Percentiles rank a stretch among this genome's conserved stretches.
Conservation (phyloP, 371 early-diverging fungal species). For the Mucor saturninus region DNA sequence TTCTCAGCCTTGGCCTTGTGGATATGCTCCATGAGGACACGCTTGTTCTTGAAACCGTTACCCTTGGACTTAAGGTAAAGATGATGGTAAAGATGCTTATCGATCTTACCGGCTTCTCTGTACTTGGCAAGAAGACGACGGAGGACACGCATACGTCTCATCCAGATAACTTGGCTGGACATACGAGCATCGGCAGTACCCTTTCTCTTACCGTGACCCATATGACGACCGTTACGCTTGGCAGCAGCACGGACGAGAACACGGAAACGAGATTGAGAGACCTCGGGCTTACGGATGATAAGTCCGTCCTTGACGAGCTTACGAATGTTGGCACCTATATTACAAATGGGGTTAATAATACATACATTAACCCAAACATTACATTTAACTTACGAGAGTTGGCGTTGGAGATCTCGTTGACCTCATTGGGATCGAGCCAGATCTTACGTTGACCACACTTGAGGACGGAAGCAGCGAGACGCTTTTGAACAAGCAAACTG, state of each 20-base stretch:
- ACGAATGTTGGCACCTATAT: constrained; percentile 81
- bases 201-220: constrained; percentile 97
- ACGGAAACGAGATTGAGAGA: constrained; percentile 95
- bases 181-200: constrained; percentile 99
- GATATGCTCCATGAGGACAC: constrained; percentile 99
- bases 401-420: constrained; percentile 94
- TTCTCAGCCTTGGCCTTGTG: constrained; percentile 99
- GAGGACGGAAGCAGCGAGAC: constrained; percentile 98
- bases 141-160: constrained; percentile 99
- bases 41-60: constrained; percentile 99
- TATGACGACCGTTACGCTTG: constrained; percentile 99
- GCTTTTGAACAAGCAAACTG: constrained; percentile 89
- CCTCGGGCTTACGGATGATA: constrained; percentile 96
- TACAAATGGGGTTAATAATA: too few relatives aligned
- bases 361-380: constrained; percentile 35
- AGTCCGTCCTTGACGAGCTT: constrained; percentile 98
- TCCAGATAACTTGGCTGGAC: constrained; percentile 98
- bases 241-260: constrained; percentile 93
- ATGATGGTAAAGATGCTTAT: constrained; percentile 97
- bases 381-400: constrained; percentile 79
- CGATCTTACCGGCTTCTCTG: constrained; percentile 98
- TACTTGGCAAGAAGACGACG: constrained; percentile 98
- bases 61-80: constrained; percentile 99
- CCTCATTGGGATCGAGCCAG: constrained; percentile 99
- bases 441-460: constrained; percentile 99